Evolutionary conservation across 257 asterid genomes (phyloP).

Genomic region (Nicotiana obtusifolia): DNA sequence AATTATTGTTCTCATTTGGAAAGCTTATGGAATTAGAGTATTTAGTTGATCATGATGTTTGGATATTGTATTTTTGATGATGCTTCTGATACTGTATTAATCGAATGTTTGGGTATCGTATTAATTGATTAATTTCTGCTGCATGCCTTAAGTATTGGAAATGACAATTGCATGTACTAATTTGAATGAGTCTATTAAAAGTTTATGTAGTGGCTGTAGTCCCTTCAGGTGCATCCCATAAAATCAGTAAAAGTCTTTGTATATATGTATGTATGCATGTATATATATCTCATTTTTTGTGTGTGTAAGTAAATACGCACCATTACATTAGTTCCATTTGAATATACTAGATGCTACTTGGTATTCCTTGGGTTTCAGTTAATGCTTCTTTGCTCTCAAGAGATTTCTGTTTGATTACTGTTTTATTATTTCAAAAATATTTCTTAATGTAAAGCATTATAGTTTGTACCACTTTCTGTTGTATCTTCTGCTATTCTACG

Average conservation of each 20-base stretch:
- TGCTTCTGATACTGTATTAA: background rate
- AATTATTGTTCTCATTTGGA: background rate
- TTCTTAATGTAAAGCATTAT: background rate
- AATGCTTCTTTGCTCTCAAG: background rate
- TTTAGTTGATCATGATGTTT: background rate
- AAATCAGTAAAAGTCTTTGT: no score
- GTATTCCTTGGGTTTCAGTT: background rate
- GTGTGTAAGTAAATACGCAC: background rate
- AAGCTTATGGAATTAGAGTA: background rate
- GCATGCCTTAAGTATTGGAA: background rate
- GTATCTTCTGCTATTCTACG: background rate
- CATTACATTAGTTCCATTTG: background rate
- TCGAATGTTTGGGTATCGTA: background rate
- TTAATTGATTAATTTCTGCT: background rate
- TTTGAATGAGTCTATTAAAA: background rate
- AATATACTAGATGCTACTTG: background rate
- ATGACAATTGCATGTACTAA: background rate
- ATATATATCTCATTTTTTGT: background rate
- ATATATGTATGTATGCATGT: background rate
- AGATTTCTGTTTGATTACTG: background rate
- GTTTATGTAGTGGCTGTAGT: no score
- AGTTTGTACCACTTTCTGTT: background rate
- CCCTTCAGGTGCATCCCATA: no score
- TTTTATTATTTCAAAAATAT: no score
- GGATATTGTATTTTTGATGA: background rate